Evolutionary conservation across 345 rosid genomes (phyloP), one percentile per base, ranked within the genome.

Genomic region (Hirschfeldia incana): DNA sequence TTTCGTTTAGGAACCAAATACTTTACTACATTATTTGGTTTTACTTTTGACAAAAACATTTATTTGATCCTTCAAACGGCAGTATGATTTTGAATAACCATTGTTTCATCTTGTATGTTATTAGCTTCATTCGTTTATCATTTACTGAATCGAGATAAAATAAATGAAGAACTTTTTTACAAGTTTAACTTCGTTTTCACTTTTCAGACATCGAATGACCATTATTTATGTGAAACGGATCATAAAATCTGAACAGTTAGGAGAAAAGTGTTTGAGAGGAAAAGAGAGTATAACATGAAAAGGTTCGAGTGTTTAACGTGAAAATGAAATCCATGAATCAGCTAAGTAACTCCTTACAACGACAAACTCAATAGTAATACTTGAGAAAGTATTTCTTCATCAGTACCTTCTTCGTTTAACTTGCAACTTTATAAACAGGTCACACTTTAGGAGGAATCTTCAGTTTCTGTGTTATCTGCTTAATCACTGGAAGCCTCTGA

Each of bases 401-500:
- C 59, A 9, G 3, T 15, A 36, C 8, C 15, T 21, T 37, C 7
- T 58, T 27, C 32, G 15, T 70, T 42, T 58, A 11, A 61, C 28
- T 63, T 80, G 72, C 55, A 75, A 62, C 12, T 37, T 13, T 17
- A 55, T 39, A 64, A 80, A 65, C 79, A 16, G 44, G 63, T 65
- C 71, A 81, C 7, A 65, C 28, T 36, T 65, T 46, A 36, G 11
- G 69, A 27, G 85, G 86, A 75, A 91, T 65, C 83, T 80, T 82
- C 74, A 93, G 91, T 87, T 88, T 93, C 78, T 90, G 92, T 68
- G 89, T 88, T 81, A 77, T 86, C 51, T 85, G 88, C 88, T 85
- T 87, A 83, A 91, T 69, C 74, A 90, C 86, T 8, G 97, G 97
- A 76, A 93, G 97, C 86, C 89, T 93, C 84, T 93, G 91, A 80